Evolutionary conservation across 2,329 filamentous ascomycete species (phyloP).

Genomic region (Sordariomycetes sp.): DNA sequence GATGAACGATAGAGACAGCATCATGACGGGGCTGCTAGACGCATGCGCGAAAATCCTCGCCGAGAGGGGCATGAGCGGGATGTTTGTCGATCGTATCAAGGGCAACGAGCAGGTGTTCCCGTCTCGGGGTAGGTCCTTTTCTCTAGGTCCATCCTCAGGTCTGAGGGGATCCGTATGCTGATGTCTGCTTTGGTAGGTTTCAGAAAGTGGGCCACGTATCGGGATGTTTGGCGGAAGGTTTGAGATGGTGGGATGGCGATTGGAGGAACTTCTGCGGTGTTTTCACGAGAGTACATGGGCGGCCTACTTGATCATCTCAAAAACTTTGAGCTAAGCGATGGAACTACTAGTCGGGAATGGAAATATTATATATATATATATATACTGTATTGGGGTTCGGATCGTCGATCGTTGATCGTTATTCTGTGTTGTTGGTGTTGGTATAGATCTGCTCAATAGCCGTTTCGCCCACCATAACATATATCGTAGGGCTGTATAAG

Average conservation of each 20-base stretch:
- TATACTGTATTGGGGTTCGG: too few relatives aligned
- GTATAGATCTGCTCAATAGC: too few relatives aligned
- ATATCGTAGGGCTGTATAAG: too few relatives aligned
- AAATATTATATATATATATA: too few relatives aligned
- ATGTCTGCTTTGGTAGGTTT: slow-evolving; percentile 31
- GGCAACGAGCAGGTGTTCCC: slow-evolving; percentile 35
- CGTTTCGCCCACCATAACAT: too few relatives aligned
- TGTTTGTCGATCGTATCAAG: slow-evolving; percentile 43
- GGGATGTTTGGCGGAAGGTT: slow-evolving; percentile 36
- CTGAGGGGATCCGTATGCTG: background rate
- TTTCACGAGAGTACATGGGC: too few relatives aligned
- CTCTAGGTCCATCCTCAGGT: background rate
- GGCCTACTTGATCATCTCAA: too few relatives aligned
- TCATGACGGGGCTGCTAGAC: slow-evolving; percentile 40
- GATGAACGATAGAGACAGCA: slow-evolving; percentile 28
- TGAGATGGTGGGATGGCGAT: slow-evolving; percentile 5
- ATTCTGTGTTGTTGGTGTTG: too few relatives aligned
- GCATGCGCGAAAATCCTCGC: slow-evolving; percentile 33
- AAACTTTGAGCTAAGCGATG: too few relatives aligned
- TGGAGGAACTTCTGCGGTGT: background rate
- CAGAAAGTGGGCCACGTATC: slow-evolving; percentile 43
- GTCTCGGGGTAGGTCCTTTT: slow-evolving; percentile 30
- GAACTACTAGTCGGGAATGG: too few relatives aligned
- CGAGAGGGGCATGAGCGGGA: slow-evolving; percentile 33
- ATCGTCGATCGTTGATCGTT: too few relatives aligned